A percentile compares a stretch with the other conserved stretches of the same genome.
These are phyloP conservation scores for Yamadazyma friedrichii DNA, from an alignment of 1,139 yeast genomes.

Conservation along the genomic window DNA sequence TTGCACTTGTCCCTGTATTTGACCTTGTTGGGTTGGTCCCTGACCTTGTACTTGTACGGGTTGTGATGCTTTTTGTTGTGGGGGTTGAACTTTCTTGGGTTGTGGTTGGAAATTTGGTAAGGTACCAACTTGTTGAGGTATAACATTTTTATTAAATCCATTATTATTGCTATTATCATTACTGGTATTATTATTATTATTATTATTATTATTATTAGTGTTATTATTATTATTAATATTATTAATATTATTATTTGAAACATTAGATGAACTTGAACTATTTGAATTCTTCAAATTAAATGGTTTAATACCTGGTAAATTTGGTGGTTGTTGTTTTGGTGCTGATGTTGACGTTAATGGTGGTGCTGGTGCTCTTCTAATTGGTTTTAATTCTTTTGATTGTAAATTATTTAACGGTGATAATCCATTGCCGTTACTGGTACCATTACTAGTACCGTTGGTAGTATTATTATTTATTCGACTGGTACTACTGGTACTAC, in stretches of 20 bases:
- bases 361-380: conserved; percentile 58
- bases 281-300: conserved; percentile 10
- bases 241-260: too few relatives aligned
- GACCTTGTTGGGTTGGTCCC: neutral
- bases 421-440: conserved; percentile 20
- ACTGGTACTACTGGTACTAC: neutral
- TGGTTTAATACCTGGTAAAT: conserved; percentile 21
- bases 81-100: neutral
- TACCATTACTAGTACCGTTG: neutral
- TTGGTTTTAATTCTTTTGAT: conserved; percentile 38
- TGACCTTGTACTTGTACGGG: conserved; percentile 7
- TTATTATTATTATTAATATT: neutral
- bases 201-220: neutral
- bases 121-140: conserved; percentile 1
- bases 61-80: conserved; percentile 14
- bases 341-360: conserved; percentile 25
- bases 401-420: conserved; percentile 37
- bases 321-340: conserved; percentile 36
- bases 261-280: neutral
- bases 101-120: neutral
- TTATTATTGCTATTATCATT: neutral
- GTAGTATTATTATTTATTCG: too few relatives aligned
- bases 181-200: neutral
- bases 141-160: neutral
- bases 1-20: conserved; percentile 1